Base-by-base conservation (phyloP, 208 protist species). In the Crithidia sp. region DNA sequence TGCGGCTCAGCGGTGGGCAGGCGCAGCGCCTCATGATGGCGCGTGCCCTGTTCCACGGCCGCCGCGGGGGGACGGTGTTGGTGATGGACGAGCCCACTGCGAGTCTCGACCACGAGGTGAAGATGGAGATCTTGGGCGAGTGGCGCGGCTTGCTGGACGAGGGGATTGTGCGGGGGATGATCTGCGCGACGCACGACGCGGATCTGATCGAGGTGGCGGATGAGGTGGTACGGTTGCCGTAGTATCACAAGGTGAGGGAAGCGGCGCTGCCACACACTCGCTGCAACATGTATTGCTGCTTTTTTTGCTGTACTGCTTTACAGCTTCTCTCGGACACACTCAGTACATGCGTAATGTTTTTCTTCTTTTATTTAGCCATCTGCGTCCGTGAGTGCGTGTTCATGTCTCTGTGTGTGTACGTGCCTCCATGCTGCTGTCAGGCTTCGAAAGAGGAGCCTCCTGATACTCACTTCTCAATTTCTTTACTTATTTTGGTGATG, bases 81-180 rank as follows among this genome's bases (percentile, higher is more conserved):
- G 74, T 95, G 58, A 89, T 93, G 87, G 90, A 95, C 40, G 90
- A 95, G 66, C 86, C 87, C 10, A 95, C 90, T 0, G 77, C 90
- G 8, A 87, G 82, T 47, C 82, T 95, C 12, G 90, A 95, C 57
- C 65, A 39, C 45, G 77, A 76, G 58, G 82, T 84, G 47, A 86
- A 86, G 73, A 37, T 66, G 13, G 74, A 71, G 37, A 63, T 95
- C 17, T 67, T 95, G 55, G 19, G 16, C 17, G 71, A 85, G 71
- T 87, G 74, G 82, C 79, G 79, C 8, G 74, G 59, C 65, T 60
- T 95, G 61, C 77, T 95, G 49, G 61, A 66, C 50, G 59, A 47
- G 12, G 76, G 82, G 14, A 73, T 71, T 37, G 65, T 91, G 17
- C 45, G 66, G 10, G 86, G 82, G n/a, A 82, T 89, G 17, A 49